phyloP scores from a whole-genome alignment of 2,329 filamentous ascomycete genomes.

The Colletotrichum phormii region DNA sequence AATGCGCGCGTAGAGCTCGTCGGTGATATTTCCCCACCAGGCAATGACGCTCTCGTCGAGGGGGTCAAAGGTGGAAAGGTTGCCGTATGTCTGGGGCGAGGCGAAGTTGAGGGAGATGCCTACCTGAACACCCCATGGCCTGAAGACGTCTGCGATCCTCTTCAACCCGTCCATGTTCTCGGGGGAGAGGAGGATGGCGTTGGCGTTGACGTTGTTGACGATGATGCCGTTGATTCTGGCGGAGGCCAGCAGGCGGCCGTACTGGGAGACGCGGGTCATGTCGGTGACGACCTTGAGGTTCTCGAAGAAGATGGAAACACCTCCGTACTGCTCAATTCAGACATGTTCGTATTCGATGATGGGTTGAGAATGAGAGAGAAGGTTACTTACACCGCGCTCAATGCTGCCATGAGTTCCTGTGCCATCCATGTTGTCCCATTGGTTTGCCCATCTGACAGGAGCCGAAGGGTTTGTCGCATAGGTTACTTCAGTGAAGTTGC shows the following conservation, averaged over 20 bases:
- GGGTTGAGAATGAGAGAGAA: neutral
- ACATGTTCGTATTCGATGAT: neutral
- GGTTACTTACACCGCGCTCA: conserved; percentile 63
- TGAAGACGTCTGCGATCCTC: conserved; percentile 72
- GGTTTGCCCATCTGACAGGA: conserved; percentile 76
- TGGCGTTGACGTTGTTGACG: conserved; percentile 80
- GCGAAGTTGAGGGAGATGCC: conserved; percentile 78
- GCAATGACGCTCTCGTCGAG: conserved; percentile 68
- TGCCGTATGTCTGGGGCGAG: conserved; percentile 67
- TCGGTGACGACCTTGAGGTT: conserved; percentile 67
- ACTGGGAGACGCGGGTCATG: conserved; percentile 69
- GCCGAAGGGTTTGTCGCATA: conserved; percentile 67
- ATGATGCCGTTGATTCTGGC: conserved; percentile 74
- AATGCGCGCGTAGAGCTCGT: conserved; percentile 68
- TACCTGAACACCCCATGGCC: conserved; percentile 74
- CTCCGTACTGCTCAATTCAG: conserved; percentile 60
- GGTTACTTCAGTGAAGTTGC: conserved; percentile 54
- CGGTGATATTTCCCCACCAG: conserved; percentile 73
- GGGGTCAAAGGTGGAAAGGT: conserved; percentile 73
- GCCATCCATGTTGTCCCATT: conserved; percentile 78
- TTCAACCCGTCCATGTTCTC: conserved; percentile 71
- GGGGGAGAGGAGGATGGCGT: conserved; percentile 65
- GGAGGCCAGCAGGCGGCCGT: conserved; percentile 75
- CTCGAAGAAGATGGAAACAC: conserved; percentile 75
- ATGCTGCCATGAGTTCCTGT: conserved; percentile 59